These are phyloP conservation scores for Lipomyces kockii DNA, from an alignment of 805 yeast species.

Conservation along the genomic window DNA sequence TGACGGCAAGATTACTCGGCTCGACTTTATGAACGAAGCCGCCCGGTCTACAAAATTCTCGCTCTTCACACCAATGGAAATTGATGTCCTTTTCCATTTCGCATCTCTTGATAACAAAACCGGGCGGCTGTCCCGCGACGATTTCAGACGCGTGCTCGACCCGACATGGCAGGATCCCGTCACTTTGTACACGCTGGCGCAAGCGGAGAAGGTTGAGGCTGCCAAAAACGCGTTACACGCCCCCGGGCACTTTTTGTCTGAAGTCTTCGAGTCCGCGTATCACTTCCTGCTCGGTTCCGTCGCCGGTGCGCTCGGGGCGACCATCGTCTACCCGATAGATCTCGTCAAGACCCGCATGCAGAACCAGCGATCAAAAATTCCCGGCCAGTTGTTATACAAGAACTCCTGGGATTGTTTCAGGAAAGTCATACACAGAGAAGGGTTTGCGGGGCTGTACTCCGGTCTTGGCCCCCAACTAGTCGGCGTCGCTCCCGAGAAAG, in stretches of 20 bases:
- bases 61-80: constrained; percentile 51
- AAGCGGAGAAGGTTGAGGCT: constrained; percentile 45
- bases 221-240: constrained; percentile 48
- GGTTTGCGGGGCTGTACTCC: constrained; percentile 82
- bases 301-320: constrained; percentile 99
- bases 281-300: constrained; percentile 89
- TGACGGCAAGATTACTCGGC: constrained; percentile 48
- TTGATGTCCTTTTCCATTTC: constrained; percentile 52
- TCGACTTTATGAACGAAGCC: constrained; percentile 49
- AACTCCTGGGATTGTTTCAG: constrained; percentile 85
- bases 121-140: constrained; percentile 44
- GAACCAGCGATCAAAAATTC: constrained; percentile 72
- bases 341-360: constrained; percentile 96
- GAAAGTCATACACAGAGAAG: constrained; percentile 77
- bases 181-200: constrained; percentile 36
- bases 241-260: constrained; percentile 53
- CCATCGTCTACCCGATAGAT: constrained; percentile 95
- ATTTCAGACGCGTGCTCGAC: constrained; percentile 50
- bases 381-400: constrained; percentile 59
- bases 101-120: constrained; percentile 43
- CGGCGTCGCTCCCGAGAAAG: constrained; percentile 99
- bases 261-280: constrained; percentile 81
- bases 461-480: constrained; percentile 93
- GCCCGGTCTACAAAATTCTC: constrained; percentile 49
- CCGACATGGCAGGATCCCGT: constrained; percentile 51